These are phyloP conservation scores for Carallia pectinifolia DNA, from an alignment of 345 rosid genomes.

Conservation along the genomic window DNA sequence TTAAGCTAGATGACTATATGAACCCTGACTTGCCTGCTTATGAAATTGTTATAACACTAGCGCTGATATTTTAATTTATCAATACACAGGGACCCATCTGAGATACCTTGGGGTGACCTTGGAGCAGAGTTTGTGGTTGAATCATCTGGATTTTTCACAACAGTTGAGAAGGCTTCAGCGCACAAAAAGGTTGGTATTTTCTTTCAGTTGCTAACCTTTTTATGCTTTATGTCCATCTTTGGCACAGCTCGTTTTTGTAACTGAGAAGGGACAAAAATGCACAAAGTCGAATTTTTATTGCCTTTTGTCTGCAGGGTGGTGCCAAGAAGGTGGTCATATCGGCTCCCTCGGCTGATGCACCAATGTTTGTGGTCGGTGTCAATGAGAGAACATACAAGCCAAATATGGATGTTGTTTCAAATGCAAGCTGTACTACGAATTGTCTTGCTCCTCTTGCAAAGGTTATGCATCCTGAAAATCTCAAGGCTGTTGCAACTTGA, in stretches of 20 bases:
- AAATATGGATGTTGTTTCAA: constrained; percentile 93
- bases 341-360: constrained; percentile 99
- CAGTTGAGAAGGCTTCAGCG: constrained; percentile 75
- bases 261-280: too few species aligned
- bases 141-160: constrained; percentile 94
- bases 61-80: constrained; percentile 13
- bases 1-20: not conserved
- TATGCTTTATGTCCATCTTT: not conserved
- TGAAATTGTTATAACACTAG: not conserved
- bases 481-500: constrained; percentile 4
- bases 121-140: constrained; percentile 91
- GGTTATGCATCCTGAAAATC: constrained; percentile 41
- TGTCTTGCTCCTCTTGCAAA: constrained; percentile 99
- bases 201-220: not conserved
- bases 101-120: constrained; percentile 96
- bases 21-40: not conserved
- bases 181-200: constrained; percentile 62
- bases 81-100: constrained; percentile 75
- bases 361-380: constrained; percentile 99
- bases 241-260: not conserved
- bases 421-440: constrained; percentile 99
- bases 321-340: constrained; percentile 95
- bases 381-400: constrained; percentile 82
- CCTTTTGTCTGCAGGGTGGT: constrained; percentile 63
- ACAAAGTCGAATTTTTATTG: constrained; percentile 8